A percentile compares a stretch with the other conserved stretches of the same genome.
These are phyloP conservation scores for Cyanidioschyzon merolae DNA, from an alignment of 23 red algal genomes.

Conservation along the genomic window DNA sequence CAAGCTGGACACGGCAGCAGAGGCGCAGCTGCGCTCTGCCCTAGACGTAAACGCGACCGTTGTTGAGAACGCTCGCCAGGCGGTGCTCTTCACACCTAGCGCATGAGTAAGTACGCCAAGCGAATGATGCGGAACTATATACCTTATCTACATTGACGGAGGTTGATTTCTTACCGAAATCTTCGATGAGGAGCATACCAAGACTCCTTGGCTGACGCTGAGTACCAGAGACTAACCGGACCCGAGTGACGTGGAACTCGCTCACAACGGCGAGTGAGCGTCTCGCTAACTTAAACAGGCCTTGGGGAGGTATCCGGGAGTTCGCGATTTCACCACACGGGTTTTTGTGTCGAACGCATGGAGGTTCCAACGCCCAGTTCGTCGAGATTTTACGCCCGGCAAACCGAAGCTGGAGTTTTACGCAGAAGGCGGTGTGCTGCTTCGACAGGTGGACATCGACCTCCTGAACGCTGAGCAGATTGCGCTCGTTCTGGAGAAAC, in stretches of 20 bases:
- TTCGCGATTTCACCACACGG: background rate
- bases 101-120: background rate
- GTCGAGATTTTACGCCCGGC: background rate
- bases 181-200: background rate
- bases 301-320: background rate
- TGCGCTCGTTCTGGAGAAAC: background rate
- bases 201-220: background rate
- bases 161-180: background rate
- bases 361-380: background rate
- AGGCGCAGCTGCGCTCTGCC: background rate
- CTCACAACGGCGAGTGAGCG: no score
- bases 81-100: background rate
- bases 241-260: background rate
- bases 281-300: no score
- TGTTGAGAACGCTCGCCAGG: background rate
- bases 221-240: background rate
- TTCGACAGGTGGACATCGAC: background rate
- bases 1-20: background rate
- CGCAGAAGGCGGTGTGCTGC: background rate
- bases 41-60: background rate
- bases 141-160: slow-evolving; percentile 3
- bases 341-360: background rate
- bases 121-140: background rate
- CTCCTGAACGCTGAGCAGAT: background rate
- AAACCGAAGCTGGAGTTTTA: background rate